phyloP scores from a whole-genome alignment of 352 stramenopile species.

The Elongisporangium undulatum region DNA sequence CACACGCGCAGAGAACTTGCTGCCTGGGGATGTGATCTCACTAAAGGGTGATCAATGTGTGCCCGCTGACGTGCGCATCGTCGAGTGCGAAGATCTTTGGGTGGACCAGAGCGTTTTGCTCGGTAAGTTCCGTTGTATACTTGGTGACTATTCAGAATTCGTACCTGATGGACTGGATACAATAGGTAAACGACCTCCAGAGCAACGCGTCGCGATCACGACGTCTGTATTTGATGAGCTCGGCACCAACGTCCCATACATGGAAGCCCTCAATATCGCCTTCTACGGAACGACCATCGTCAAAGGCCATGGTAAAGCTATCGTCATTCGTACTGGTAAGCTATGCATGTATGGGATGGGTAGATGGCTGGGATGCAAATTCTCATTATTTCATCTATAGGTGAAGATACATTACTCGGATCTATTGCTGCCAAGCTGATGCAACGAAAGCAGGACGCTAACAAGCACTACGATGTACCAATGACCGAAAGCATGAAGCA shows the following conservation, averaged over 20 bases:
- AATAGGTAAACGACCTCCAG: constrained; percentile 9
- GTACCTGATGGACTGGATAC: neutral
- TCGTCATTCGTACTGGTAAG: constrained; percentile 37
- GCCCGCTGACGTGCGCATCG: constrained; percentile 40
- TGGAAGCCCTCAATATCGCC: constrained; percentile 46
- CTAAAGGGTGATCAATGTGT: constrained; percentile 47
- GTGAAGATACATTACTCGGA: constrained; percentile 39
- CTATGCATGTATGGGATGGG: no score
- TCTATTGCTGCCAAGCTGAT: constrained; percentile 31
- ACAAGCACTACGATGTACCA: constrained; percentile 20
- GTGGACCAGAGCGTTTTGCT: constrained; percentile 37
- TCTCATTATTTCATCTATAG: constrained; percentile 3
- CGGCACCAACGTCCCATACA: constrained; percentile 28
- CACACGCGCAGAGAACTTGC: constrained; percentile 47
- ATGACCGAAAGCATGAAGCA: constrained; percentile 38
- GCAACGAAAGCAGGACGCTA: constrained; percentile 12
- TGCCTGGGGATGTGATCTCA: constrained; percentile 40
- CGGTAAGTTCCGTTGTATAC: constrained; percentile 1
- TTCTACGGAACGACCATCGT: constrained; percentile 47
- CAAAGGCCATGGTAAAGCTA: constrained; percentile 33
- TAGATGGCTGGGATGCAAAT: no score
- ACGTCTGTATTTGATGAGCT: constrained; percentile 45
- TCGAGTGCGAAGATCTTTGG: constrained; percentile 44
- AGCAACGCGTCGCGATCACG: constrained; percentile 19
- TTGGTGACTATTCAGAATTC: neutral